Evolutionary conservation across 768 basidiomycete species (phyloP), one percentile per base, ranked within the genome.

Genomic region (Hypsizygus marmoreus): DNA sequence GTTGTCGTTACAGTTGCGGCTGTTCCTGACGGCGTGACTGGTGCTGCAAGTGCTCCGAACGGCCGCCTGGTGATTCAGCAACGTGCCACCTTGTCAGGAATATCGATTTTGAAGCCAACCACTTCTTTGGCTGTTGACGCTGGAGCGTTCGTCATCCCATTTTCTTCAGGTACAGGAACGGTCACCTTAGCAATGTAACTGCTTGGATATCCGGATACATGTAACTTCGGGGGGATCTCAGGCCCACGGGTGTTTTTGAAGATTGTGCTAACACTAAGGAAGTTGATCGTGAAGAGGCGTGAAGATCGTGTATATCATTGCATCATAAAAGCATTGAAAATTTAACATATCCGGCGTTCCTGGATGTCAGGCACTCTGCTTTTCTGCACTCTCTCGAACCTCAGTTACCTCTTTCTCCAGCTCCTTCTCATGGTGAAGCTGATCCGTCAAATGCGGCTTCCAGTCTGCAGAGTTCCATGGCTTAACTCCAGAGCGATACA

Each of bases 401-500:
- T 57, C 45, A 9, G 35, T 22, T n/a, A n/a, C n/a, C n/a, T n/a
- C n/a, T n/a, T 11, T 38, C 33, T 11, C 12, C 16, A 14, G 51
- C 50, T 26, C n/a, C n/a, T 61, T 62, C 43, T 70, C 55, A 34
- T 65, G 56, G 37, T 70, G 76, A 19, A 72, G 59, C 34, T 69
- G 63, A 43, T 80, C 75, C 36, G 48, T 64, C 43, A 68, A 64
- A 61, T 71, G 74, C 0, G 83, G 83, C 44, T 58, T 77, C 84
- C 86, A 90, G 1, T 53, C 54, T 1, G 73, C 53, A 0, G 85
- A 85, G 26, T 76, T 66, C 87, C 88, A 89, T 2, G 87, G 84
- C 37, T 75, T 74, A 44, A 86, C 66, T 5, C 76, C 74, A n/a
- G 83, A 71, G 39, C 82, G 76, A 54, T 88, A 88, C 71, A 89